Base-by-base conservation (phyloP, 2,329 filamentous ascomycete species). In the Claviceps monticola region DNA sequence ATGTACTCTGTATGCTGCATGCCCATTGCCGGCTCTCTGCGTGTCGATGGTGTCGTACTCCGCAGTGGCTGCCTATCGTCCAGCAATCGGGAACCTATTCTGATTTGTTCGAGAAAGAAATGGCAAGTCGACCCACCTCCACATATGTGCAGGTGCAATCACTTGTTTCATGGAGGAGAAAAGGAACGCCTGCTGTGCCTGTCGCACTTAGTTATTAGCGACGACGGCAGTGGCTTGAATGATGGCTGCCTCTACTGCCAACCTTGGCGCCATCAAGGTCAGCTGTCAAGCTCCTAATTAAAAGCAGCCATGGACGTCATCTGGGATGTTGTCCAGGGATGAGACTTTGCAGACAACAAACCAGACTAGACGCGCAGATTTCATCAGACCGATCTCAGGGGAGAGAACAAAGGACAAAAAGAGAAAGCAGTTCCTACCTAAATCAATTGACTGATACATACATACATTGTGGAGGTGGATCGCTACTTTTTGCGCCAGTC, bases 391-490 rank as follows among this genome's bases (percentile, higher is more conserved):
- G 26, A 29, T 29, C 26, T 26, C 26, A 26, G 8, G 26, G 26
- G 4, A 29, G 9, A n/a, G n/a, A 37, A 39, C 41, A 46, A 38
- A 46, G 42, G 46, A 46, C 38, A 47, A 9, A 29, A 8, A 29
- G 26, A 29, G 26, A 29, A 8, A 29, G 26, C 26, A 29, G 8
- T 29, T 29, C 26, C 26, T 29, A 23, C 23, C 23, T 7, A 26
- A 6, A 26, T 26, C 26, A 3, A 9, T 29, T 7, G 26, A 29
- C 8, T 29, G 26, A 29, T 29, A 8, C n/a, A n/a, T n/a, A n/a
- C n/a, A n/a, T n/a, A n/a, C 39, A 17, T 44, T 36, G n/a, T 49
- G 46, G 19, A 52, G 51, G 51, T 49, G 51, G 51, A 46, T 41
- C 51, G 19, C 26, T 7, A 29, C 39, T 29, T 49, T 34, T 42